A percentile compares a stretch with the other conserved stretches of the same genome.
phyloP scores from a whole-genome alignment of 192 early-diverging fungal genomes.

The Podila verticillata region DNA sequence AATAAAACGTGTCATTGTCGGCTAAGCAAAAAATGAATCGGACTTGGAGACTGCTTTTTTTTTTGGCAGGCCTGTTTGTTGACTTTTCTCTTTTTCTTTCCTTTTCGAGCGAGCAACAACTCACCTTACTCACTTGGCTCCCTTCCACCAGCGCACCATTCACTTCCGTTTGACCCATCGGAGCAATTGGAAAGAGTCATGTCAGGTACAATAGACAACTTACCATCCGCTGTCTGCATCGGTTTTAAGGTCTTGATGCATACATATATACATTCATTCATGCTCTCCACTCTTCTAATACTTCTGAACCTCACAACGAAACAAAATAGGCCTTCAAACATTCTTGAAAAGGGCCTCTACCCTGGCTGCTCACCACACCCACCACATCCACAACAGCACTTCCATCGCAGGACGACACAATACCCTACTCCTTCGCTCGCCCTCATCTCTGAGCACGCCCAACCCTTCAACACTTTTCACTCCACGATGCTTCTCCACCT shows the following conservation, averaged over 20 bases:
- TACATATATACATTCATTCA: no score
- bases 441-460: not conserved
- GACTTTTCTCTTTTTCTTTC: not conserved
- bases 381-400: not conserved
- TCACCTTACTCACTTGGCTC: not conserved
- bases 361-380: not conserved
- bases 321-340: not conserved
- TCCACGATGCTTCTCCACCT: conserved; percentile 21
- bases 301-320: not conserved
- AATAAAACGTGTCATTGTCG: not conserved
- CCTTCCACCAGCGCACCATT: not conserved
- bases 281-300: no score
- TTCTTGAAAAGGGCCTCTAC: not conserved
- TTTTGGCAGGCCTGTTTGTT: not conserved
- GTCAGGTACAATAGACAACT: not conserved
- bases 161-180: not conserved
- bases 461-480: not conserved
- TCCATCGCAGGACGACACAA: not conserved
- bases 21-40: no score
- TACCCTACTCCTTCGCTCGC: not conserved
- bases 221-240: no score
- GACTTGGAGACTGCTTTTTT: not conserved
- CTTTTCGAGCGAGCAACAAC: not conserved
- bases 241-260: no score
- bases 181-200: not conserved